Conservation (phyloP, 1,284 basidiomycete genomes). For the Malassezia globosa region DNA sequence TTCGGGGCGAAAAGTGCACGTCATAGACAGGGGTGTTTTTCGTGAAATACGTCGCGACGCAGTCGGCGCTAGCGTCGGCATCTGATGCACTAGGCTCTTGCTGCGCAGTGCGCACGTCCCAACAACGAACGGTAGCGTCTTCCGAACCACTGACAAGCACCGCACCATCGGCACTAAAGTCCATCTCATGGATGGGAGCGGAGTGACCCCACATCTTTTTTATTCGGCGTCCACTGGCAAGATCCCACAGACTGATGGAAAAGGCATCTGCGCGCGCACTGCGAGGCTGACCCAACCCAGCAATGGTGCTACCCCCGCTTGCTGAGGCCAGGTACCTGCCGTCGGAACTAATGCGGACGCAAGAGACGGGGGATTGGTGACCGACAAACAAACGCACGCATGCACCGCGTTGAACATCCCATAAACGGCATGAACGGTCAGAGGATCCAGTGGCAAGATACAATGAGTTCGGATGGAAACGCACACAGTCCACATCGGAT, state of each 20-base stretch:
- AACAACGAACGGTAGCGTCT: constrained; percentile 89
- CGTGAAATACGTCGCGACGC: constrained; percentile 80
- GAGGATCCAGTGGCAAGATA: constrained; percentile 95
- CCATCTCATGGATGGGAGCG: constrained; percentile 73
- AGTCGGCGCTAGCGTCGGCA: constrained; percentile 53
- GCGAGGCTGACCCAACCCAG: constrained; percentile 20
- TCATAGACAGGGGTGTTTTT: constrained; percentile 86
- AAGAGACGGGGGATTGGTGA: constrained; percentile 79
- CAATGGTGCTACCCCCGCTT: constrained; percentile 24
- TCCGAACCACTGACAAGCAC: constrained; percentile 77
- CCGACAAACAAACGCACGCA: constrained; percentile 92
- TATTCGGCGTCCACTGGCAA: constrained; percentile 78
- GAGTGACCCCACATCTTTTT: constrained; percentile 96
- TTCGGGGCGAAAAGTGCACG: constrained; percentile 85
- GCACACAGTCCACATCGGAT: constrained; percentile 89
- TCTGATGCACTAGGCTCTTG: constrained; percentile 17
- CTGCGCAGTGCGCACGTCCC: constrained; percentile 81
- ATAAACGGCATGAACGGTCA: constrained; percentile 86
- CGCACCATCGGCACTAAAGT: constrained; percentile 81
- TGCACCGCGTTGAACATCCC: constrained; percentile 93
- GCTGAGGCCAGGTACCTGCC: constrained; percentile 85
- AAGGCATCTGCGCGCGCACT: constrained; percentile 58
- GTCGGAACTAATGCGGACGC: constrained; percentile 80
- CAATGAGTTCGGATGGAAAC: constrained; percentile 93
- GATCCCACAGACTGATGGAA: constrained; percentile 88